Evolutionary conservation across 2,329 filamentous ascomycete genomes (phyloP), one percentile per base, ranked within the genome.

Genomic region (Xylaria sp.): DNA sequence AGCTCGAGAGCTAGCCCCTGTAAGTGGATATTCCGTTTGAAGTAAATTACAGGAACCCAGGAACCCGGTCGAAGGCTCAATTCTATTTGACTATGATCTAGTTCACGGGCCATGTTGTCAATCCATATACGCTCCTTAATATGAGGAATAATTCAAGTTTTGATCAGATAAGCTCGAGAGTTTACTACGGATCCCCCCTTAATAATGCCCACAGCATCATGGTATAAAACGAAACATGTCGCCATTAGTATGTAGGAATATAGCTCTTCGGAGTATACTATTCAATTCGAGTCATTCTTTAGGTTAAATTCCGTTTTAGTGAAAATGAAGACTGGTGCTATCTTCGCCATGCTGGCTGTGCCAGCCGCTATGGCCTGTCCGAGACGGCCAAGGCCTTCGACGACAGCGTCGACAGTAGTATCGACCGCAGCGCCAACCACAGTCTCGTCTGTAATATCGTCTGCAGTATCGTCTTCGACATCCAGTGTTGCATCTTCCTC

Each of bases 11-110:
- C 6, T n/a, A n/a, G n/a, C 60, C 63, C 67, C 27, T 66, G 67
- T 63, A 47, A 51, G 67, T 66, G 67, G 67, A 27, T 60, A 60
- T 60, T 13, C 21, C 48, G 67, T 69, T 60, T 69, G 67, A 69
- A 57, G 60, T 50, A 66, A 69, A 69, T 69, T 66, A 32, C 63
- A 69, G 59, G 63, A 66, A 57, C 37, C 63, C 67, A 60, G 59
- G 59, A 60, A 66, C 63, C 63, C 32, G 63, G 67, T 54, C 54
- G 13, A 58, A 25, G 40, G 21, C 42, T 63, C 27, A 10, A 40
- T 37, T 50, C 12, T 54, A 37, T 35, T 54, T 13, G 4, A 13
- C 48, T 54, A 13, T n/a, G 32, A 32, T 63, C 21, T 13, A 35
- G 25, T 23, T 32, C 58, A 44, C 16, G n/a, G 59, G 25, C 5